Percentiles rank a stretch among this genome's conserved stretches.
Evolutionary conservation across 352 stramenopile species (phyloP).

Genomic region (Phytophthora idaei): DNA sequence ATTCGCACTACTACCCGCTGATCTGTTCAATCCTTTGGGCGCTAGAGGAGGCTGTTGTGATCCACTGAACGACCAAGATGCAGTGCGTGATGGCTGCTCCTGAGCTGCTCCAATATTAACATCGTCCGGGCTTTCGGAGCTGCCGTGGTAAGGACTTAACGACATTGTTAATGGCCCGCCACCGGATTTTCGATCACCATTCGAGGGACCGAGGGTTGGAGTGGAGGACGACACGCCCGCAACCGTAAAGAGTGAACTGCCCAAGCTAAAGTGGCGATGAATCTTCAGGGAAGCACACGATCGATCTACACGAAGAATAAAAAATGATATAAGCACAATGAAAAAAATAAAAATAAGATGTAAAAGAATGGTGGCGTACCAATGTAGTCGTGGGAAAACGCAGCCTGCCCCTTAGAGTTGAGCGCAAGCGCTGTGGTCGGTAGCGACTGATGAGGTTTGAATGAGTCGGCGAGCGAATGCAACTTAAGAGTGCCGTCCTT

Average conservation of each 20-base stretch:
- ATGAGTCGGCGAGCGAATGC: conserved; percentile 81
- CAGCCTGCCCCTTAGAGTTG: conserved; percentile 81
- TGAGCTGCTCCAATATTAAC: conserved; percentile 7
- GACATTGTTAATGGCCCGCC: conserved; percentile 27
- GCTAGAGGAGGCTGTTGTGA: conserved; percentile 42
- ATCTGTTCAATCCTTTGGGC: conserved; percentile 37
- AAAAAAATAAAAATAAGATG: not conserved
- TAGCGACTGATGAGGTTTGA: conserved; percentile 84
- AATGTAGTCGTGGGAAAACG: conserved; percentile 85
- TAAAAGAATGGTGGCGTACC: conserved; percentile 40
- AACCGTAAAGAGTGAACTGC: conserved; percentile 76
- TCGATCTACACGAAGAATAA: conserved; percentile 54
- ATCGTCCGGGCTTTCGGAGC: conserved; percentile 27
- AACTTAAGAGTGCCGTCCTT: conserved; percentile 89
- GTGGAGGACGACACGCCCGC: conserved; percentile 26
- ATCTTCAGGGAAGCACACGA: conserved; percentile 86
- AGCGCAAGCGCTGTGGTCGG: conserved; percentile 75
- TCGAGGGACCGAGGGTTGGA: conserved; percentile 20
- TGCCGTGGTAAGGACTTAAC: conserved; percentile 34
- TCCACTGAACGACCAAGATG: conserved; percentile 37
- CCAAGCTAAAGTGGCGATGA: conserved; percentile 64
- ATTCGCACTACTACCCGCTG: conserved; percentile 31
- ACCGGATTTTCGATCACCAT: conserved; percentile 32
- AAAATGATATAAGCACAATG: conserved; percentile 1
- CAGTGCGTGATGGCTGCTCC: conserved; percentile 28